phyloP scores from a whole-genome alignment of 106 monocot species.

The Dendrobium catenatum region DNA sequence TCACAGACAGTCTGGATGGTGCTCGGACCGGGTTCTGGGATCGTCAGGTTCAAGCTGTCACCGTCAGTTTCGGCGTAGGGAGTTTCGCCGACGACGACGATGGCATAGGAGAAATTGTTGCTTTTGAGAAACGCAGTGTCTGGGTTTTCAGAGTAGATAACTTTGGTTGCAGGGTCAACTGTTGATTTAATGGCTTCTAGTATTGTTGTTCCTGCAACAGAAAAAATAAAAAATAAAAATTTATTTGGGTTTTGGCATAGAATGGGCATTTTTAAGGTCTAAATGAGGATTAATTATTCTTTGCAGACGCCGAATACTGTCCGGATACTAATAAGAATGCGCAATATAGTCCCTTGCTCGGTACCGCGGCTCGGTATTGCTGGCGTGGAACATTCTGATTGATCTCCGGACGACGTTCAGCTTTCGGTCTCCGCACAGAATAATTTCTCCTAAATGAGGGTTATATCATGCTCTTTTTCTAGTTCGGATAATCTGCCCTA shows the following conservation, averaged over 20 bases:
- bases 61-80: conserved; percentile 50
- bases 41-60: conserved; percentile 48
- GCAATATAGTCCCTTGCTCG: rapidly evolving
- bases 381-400: too few species aligned
- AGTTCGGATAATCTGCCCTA: neutral
- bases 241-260: neutral
- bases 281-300: too few species aligned
- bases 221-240: neutral
- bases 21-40: conserved; percentile 34
- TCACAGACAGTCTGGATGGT: conserved; percentile 35
- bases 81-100: conserved; percentile 54
- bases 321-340: too few species aligned
- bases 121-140: conserved; percentile 15
- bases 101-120: conserved; percentile 35
- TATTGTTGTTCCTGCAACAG: conserved; percentile 54
- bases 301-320: rapidly evolving
- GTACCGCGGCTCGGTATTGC: too few species aligned
- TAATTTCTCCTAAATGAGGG: too few species aligned
- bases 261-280: too few species aligned
- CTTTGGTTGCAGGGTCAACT: conserved; percentile 43
- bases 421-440: too few species aligned
- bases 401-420: too few species aligned
- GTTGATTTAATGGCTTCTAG: conserved; percentile 47
- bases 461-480: too few species aligned
- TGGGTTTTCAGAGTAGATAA: conserved; percentile 49